Evolutionary conservation across 1,284 basidiomycete genomes (phyloP), one percentile per base, ranked within the genome.

Genomic region (Taiwanofungus camphoratus): DNA sequence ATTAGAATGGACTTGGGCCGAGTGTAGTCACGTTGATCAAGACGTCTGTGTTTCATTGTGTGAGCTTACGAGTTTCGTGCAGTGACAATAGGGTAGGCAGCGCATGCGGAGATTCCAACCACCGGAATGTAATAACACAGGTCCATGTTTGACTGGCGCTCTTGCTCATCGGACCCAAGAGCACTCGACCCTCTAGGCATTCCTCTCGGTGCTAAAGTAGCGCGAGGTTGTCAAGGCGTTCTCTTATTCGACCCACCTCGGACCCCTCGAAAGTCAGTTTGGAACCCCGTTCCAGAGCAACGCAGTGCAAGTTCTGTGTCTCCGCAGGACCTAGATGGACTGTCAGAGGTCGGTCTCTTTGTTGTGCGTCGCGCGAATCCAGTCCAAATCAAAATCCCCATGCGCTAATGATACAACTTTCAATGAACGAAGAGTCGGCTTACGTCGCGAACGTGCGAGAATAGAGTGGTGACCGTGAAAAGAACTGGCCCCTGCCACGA

Each of bases 1-100:
- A 87, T 73, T 39, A 87, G 72, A 30, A 87, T 77, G 31, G 74
- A 66, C 45, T 60, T 61, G 19, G 62, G 66, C 16, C 56, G 58
- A n/a, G n/a, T n/a, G n/a, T n/a, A n/a, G 37, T 11, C 16, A 5
- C 26, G 19, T 13, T 21, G 31, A 4, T 9, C 38, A 20, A 30
- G 31, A 16, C 20, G 33, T 36, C 44, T 46, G 34, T 45, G n/a
- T 38, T 45, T 45, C 15, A 18, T 29, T 12, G 8, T 18, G 40
- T 42, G 13, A 42, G 40, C 13, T n/a, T n/a, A n/a, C 11, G 1
- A n/a, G n/a, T 15, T 23, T 13, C 24, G 5, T 6, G 15, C 13
- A n/a, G 16, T 15, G 5, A 15, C 31, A 7, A 19, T 33, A 7
- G 16, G 31, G 31, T 15, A 19, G 3, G 8, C 3, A 16, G 9